Evolutionary conservation across 2,329 filamentous ascomycete species (phyloP).

Genomic region (Periconia digitata): DNA sequence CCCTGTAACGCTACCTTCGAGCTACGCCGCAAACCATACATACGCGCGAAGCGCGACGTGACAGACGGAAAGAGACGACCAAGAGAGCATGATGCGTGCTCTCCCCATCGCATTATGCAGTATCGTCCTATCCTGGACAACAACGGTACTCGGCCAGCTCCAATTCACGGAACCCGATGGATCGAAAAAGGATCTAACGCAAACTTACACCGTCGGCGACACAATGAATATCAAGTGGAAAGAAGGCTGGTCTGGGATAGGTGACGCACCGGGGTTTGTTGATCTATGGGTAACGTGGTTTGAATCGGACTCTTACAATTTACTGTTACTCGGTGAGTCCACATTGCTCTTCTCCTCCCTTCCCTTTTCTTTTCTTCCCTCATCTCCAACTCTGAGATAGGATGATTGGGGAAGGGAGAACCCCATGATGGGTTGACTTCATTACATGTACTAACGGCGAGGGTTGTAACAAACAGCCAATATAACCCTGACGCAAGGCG

Average conservation of each 20-base stretch:
- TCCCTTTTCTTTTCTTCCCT: too few relatives aligned
- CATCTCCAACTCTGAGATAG: too few relatives aligned
- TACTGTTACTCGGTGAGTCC: background rate
- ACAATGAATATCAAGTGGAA: constrained; percentile 3
- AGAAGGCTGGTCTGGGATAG: background rate
- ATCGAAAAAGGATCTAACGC: background rate
- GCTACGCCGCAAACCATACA: too few relatives aligned
- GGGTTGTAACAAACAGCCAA: too few relatives aligned
- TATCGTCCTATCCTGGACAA: background rate
- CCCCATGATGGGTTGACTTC: too few relatives aligned
- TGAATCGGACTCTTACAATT: background rate
- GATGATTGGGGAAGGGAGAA: too few relatives aligned
- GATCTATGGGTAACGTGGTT: constrained; percentile 2
- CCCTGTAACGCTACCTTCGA: too few relatives aligned
- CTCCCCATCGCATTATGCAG: background rate
- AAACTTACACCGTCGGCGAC: constrained; percentile 1
- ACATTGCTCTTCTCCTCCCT: too few relatives aligned
- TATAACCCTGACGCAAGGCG: background rate
- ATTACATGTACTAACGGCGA: too few relatives aligned
- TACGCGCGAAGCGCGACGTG: too few relatives aligned
- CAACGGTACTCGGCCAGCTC: background rate
- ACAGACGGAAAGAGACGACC: too few relatives aligned
- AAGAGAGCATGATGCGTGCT: background rate
- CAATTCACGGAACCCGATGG: constrained; percentile 2
- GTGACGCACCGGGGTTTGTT: background rate